Percentiles rank a stretch among this genome's conserved stretches.
Evolutionary conservation across 1,284 basidiomycete genomes (phyloP).

Genomic region (Cutaneotrichosporon curvatum): DNA sequence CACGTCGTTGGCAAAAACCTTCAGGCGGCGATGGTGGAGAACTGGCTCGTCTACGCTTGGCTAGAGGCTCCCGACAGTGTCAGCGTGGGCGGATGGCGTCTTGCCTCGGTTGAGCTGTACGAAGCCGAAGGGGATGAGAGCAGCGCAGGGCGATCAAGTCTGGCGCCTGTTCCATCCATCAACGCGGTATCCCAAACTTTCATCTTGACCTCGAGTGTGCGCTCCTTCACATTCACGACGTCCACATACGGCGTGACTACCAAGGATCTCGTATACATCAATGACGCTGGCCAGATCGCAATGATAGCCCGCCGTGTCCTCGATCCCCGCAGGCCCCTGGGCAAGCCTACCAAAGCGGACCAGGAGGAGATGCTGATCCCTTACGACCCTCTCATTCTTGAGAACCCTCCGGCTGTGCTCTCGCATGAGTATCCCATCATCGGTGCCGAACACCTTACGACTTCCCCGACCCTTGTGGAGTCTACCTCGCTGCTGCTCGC

Average conservation of each 20-base stretch:
- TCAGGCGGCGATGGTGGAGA: constrained; percentile 68
- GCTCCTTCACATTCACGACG: constrained; percentile 63
- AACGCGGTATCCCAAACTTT: constrained; percentile 64
- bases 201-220: constrained; percentile 61
- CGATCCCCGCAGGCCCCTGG: constrained; percentile 74
- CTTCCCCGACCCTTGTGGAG: constrained; percentile 78
- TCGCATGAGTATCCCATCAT: constrained; percentile 53
- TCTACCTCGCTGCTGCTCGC: constrained; percentile 84
- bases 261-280: constrained; percentile 81
- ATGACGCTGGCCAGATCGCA: constrained; percentile 64
- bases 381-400: constrained; percentile 70
- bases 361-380: constrained; percentile 77
- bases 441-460: constrained; percentile 59
- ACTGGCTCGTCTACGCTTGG: constrained; percentile 85
- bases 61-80: constrained; percentile 19
- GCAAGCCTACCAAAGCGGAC: constrained; percentile 69
- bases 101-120: constrained; percentile 80
- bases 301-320: constrained; percentile 67
- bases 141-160: constrained; percentile 62
- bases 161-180: constrained; percentile 52
- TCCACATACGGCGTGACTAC: constrained; percentile 82
- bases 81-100: constrained; percentile 57
- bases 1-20: constrained; percentile 48
- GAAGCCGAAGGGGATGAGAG: constrained; percentile 66
- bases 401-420: constrained; percentile 65